Percentiles rank a stretch among this genome's conserved stretches.
phyloP scores from a whole-genome alignment of 495 filamentous ascomycete species.

The Paragyromitra xinjiangensis region DNA sequence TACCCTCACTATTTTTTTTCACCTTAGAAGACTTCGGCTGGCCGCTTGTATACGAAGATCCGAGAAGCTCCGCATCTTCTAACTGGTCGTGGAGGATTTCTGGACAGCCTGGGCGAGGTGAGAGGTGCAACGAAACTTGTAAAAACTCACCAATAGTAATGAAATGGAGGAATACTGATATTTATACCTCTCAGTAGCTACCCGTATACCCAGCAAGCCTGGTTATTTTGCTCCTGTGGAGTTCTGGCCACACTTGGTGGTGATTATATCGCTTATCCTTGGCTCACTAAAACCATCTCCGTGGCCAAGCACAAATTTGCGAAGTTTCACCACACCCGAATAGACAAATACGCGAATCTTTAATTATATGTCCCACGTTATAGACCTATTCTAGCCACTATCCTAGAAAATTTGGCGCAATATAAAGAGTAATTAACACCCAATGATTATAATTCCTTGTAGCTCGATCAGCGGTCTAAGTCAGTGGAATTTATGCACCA shows the following conservation, averaged over 20 bases:
- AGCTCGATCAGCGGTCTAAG: not conserved
- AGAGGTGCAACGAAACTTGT: no score
- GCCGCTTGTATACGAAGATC: not conserved
- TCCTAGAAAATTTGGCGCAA: not conserved
- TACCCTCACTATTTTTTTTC: not conserved
- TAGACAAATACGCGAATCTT: not conserved
- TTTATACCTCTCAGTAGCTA: no score
- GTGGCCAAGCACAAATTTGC: not conserved
- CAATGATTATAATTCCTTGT: not conserved
- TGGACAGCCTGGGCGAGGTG: no score
- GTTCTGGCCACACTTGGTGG: not conserved
- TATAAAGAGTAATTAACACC: not conserved
- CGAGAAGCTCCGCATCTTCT: not conserved
- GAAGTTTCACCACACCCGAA: not conserved
- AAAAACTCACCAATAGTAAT: no score
- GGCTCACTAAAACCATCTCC: not conserved
- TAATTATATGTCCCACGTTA: not conserved
- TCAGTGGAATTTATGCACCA: not conserved
- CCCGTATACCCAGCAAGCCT: no score
- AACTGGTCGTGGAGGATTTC: not conserved
- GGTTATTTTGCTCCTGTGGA: no score
- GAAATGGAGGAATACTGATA: no score
- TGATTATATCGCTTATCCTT: not conserved
- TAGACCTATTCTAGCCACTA: not conserved
- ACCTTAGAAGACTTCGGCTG: not conserved